Evolutionary conservation across 2,329 filamentous ascomycete genomes (phyloP).

Genomic region (Shiraia sp.): DNA sequence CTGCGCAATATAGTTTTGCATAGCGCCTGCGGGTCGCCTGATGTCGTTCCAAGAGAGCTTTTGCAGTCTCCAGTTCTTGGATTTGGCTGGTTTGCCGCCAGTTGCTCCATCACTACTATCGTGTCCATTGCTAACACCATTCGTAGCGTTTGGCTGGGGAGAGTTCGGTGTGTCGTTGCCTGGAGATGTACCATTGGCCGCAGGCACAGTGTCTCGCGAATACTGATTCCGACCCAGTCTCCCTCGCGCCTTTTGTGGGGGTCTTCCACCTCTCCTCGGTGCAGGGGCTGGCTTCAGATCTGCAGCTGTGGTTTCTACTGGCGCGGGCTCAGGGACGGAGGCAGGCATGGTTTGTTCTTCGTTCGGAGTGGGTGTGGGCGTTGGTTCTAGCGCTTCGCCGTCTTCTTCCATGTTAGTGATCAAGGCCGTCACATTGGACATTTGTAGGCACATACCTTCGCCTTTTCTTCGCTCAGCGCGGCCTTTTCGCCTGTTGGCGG

Average conservation of each 20-base stretch:
- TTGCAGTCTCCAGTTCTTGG: conserved; percentile 58
- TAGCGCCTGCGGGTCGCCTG: conserved; percentile 79
- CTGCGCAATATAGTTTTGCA: conserved; percentile 86
- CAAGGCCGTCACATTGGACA: conserved; percentile 14
- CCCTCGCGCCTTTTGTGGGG: conserved; percentile 37
- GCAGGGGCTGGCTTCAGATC: conserved; percentile 33
- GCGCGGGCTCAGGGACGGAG: conserved; percentile 25
- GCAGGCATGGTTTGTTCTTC: conserved; percentile 33
- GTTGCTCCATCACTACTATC: conserved; percentile 61
- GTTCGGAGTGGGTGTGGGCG: conserved; percentile 20
- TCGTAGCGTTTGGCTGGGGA: conserved; percentile 35
- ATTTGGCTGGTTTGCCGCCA: conserved; percentile 63
- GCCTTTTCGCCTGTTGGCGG: conserved; percentile 78
- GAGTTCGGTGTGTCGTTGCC: conserved; percentile 35
- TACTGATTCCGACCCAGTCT: conserved; percentile 46
- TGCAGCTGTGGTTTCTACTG: conserved; percentile 29
- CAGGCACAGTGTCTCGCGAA: conserved; percentile 38
- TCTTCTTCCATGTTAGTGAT: conserved; percentile 31
- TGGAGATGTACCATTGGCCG: conserved; percentile 39
- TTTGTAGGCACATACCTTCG: conserved; percentile 65
- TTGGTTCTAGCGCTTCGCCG: conserved; percentile 29
- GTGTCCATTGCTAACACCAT: conserved; percentile 41
- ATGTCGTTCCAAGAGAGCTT: conserved; percentile 83
- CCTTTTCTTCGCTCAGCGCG: conserved; percentile 78
- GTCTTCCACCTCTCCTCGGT: conserved; percentile 40